A percentile compares a stretch with the other conserved stretches of the same genome.
Evolutionary conservation across 2,329 filamentous ascomycete species (phyloP).

Genomic region (Clonostachys rhizophaga): DNA sequence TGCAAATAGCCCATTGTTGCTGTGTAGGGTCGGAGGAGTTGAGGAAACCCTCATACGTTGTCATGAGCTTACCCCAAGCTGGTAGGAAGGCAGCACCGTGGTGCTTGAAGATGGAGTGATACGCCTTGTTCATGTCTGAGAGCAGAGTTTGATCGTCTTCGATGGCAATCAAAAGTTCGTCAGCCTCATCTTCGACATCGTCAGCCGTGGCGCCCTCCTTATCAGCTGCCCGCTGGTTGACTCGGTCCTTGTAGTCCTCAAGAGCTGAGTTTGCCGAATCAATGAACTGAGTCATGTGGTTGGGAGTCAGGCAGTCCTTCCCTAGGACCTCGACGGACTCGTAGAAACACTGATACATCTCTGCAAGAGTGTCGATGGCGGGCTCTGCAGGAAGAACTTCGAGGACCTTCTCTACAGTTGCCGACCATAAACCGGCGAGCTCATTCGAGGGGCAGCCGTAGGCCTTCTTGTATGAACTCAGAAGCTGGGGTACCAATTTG

Average conservation of each 20-base stretch:
- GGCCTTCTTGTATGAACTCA: conserved; percentile 91
- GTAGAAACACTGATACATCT: conserved; percentile 99
- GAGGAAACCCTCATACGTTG: conserved; percentile 83
- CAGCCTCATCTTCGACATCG: conserved; percentile 84
- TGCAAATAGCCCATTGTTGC: conserved; percentile 97
- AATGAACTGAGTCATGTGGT: conserved; percentile 85
- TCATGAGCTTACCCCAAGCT: conserved; percentile 80
- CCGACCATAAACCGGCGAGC: conserved; percentile 77
- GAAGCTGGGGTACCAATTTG: conserved; percentile 86
- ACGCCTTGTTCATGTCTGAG: conserved; percentile 99
- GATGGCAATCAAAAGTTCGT: conserved; percentile 84
- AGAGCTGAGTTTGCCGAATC: conserved; percentile 80
- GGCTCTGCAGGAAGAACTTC: conserved; percentile 93
- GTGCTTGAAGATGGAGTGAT: conserved; percentile 98
- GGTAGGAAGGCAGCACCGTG: conserved; percentile 81
- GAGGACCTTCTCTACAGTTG: conserved; percentile 83
- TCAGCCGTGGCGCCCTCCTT: conserved; percentile 68
- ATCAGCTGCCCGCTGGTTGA: conserved; percentile 79
- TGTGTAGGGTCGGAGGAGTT: conserved; percentile 80
- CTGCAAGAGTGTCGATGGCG: conserved; percentile 90
- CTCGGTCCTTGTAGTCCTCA: conserved; percentile 87
- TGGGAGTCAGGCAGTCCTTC: conserved; percentile 70
- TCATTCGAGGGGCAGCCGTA: conserved; percentile 78
- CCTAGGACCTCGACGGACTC: conserved; percentile 94
- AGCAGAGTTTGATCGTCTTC: conserved; percentile 96